phyloP scores from a whole-genome alignment of 1,139 yeast genomes.

The Pichia sp. region DNA sequence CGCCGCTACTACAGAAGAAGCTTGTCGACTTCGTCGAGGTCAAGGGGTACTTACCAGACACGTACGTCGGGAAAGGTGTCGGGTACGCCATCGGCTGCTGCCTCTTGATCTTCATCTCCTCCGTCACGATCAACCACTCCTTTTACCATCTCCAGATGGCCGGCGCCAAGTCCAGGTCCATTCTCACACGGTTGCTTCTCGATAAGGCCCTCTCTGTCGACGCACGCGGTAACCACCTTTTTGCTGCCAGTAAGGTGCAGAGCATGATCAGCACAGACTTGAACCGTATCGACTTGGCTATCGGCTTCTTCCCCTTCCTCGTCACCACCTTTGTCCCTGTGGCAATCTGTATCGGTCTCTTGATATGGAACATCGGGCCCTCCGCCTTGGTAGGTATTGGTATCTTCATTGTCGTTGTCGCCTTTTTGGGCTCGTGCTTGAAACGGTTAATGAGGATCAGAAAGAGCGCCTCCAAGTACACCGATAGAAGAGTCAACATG shows the following conservation, averaged over 20 bases:
- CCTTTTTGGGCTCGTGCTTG: constrained; percentile 35
- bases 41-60: constrained; percentile 29
- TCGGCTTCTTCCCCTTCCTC: constrained; percentile 68
- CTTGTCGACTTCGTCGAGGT: constrained; percentile 46
- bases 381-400: constrained; percentile 67
- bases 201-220: constrained; percentile 60
- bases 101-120: constrained; percentile 42
- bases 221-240: constrained; percentile 56
- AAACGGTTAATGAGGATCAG: constrained; percentile 41
- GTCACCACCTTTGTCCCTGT: constrained; percentile 58
- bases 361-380: constrained; percentile 67
- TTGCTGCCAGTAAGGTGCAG: constrained; percentile 65
- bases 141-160: constrained; percentile 56
- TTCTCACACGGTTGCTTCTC: constrained; percentile 59
- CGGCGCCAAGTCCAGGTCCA: constrained; percentile 66
- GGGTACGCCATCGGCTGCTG: constrained; percentile 59
- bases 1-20: constrained; percentile 46
- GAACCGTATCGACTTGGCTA: constrained; percentile 70
- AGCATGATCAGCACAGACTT: constrained; percentile 75
- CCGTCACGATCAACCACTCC: constrained; percentile 57
- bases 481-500: constrained; percentile 41
- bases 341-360: constrained; percentile 54
- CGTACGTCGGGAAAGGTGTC: constrained; percentile 46
- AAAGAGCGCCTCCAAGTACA: constrained; percentile 41
- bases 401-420: constrained; percentile 39